Conservation (phyloP, 2,329 filamentous ascomycete species). For the Neoscytalidium dimidiatum region DNA sequence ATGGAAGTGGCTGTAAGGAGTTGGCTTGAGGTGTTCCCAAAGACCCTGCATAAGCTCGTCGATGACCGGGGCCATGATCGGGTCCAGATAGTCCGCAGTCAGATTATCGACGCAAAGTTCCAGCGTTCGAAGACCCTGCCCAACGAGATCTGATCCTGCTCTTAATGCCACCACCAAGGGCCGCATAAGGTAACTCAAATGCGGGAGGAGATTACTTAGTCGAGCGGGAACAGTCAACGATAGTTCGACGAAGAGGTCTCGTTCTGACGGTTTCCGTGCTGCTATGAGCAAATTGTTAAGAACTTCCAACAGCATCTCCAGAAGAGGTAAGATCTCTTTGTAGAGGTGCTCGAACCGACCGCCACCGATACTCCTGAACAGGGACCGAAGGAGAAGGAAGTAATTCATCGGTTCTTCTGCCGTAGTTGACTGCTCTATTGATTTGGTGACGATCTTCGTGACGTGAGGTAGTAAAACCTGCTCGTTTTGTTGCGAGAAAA, state of each 20-base stretch:
- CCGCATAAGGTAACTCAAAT: conserved; percentile 95
- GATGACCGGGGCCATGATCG: conserved; percentile 98
- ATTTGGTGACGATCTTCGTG: conserved; percentile 95
- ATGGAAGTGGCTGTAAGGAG: conserved; percentile 96
- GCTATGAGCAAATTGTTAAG: conserved; percentile 92
- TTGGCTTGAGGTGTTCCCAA: conserved; percentile 91
- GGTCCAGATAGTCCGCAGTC: conserved; percentile 95
- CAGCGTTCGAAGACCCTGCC: conserved; percentile 87
- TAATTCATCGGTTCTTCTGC: conserved; percentile 99
- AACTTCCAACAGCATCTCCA: conserved; percentile 97
- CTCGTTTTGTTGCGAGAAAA: conserved; percentile 94
- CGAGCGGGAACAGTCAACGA: conserved; percentile 94
- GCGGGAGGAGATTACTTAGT: conserved; percentile 89
- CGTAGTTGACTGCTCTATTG: conserved; percentile 91
- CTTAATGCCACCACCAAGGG: conserved; percentile 93
- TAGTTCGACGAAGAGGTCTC: conserved; percentile 95
- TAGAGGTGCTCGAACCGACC: conserved; percentile 97
- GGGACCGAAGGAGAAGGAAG: conserved; percentile 85
- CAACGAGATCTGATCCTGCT: conserved; percentile 89
- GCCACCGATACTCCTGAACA: conserved; percentile 95
- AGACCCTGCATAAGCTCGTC: conserved; percentile 97
- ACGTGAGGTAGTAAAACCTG: conserved; percentile 94
- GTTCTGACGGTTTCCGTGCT: conserved; percentile 83
- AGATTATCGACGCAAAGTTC: conserved; percentile 98
- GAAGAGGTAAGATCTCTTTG: conserved; percentile 91